phyloP scores from a whole-genome alignment of 306 rosid genomes.

The Vigna hirtella region DNA sequence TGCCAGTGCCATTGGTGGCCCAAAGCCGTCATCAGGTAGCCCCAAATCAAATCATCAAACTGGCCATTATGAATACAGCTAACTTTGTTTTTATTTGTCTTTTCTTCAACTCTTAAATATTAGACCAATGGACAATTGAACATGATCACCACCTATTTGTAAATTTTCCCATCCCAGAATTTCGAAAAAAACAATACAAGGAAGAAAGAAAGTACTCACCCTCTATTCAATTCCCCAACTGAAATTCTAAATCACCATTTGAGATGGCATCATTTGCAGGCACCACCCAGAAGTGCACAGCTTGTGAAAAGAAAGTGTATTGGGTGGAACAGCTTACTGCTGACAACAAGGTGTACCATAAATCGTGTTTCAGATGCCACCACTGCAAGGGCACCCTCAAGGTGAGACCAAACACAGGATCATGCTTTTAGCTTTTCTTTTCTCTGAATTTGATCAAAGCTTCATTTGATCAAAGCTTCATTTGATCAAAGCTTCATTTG shows the following conservation, averaged over 20 bases:
- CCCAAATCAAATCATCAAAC: slow-evolving; percentile 41
- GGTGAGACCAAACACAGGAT: slow-evolving; percentile 44
- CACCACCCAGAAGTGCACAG: slow-evolving; percentile 91
- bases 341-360: slow-evolving; percentile 85
- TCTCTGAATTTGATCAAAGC: slow-evolving; percentile 11
- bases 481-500: slow-evolving; percentile 14
- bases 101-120: slow-evolving; percentile 11
- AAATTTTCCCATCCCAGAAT: slow-evolving; percentile 35
- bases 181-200: slow-evolving; percentile 16
- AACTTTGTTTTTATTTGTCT: slow-evolving; percentile 38
- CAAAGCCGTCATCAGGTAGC: slow-evolving; percentile 35
- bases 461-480: slow-evolving; percentile 2
- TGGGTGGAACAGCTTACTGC: slow-evolving; percentile 89
- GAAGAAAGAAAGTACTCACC: not conserved
- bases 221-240: slow-evolving; percentile 27
- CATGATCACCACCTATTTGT: slow-evolving; percentile 41
- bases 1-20: slow-evolving; percentile 22
- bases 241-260: slow-evolving; percentile 26
- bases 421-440: slow-evolving; percentile 32
- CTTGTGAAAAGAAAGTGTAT: slow-evolving; percentile 92
- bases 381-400: slow-evolving; percentile 98
- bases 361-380: slow-evolving; percentile 92
- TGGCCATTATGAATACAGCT: slow-evolving; percentile 48
- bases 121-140: slow-evolving; percentile 35
- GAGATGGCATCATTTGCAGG: slow-evolving; percentile 88